phyloP scores from a whole-genome alignment of 306 rosid species.

The Arachis stenosperma region DNA sequence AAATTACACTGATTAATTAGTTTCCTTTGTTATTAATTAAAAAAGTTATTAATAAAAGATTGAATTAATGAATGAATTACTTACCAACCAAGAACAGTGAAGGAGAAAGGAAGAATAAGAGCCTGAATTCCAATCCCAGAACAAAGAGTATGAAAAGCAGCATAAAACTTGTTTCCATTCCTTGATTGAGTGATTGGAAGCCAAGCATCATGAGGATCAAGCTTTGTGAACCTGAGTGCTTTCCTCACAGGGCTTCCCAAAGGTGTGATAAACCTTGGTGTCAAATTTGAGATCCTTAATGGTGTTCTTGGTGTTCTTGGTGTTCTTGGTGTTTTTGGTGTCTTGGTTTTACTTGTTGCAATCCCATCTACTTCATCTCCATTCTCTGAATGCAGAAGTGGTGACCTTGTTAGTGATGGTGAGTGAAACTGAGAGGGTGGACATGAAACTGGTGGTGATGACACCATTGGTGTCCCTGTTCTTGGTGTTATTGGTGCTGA shows the following conservation, averaged over 20 bases:
- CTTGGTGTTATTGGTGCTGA: conserved; percentile 76
- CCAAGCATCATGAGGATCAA: conserved; percentile 74
- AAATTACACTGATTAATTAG: background rate
- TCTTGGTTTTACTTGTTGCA: conserved; percentile 39
- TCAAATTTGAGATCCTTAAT: conserved; percentile 35
- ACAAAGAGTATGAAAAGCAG: conserved; percentile 64
- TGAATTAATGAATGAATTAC: background rate
- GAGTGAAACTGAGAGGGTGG: conserved; percentile 73
- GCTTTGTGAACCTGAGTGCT: conserved; percentile 51
- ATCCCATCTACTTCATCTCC: conserved; percentile 22
- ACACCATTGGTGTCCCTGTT: conserved; percentile 40
- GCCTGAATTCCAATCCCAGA: conserved; percentile 76
- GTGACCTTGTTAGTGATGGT: conserved; percentile 57
- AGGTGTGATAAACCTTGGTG: conserved; percentile 57
- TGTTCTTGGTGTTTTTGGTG: conserved; percentile 58
- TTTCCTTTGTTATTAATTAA: background rate
- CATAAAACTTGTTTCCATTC: conserved; percentile 60
- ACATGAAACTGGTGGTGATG: conserved; percentile 56
- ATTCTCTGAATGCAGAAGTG: conserved; percentile 46
- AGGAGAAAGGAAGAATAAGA: conserved; percentile 67
- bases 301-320: conserved; percentile 60
- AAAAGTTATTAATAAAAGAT: no score
- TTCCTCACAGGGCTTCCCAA: conserved; percentile 54
- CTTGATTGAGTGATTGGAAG: conserved; percentile 72
- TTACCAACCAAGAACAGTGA: conserved; percentile 72